Percentiles rank a stretch among this genome's conserved stretches.
These are phyloP conservation scores for Cystofilobasidium macerans DNA, from an alignment of 768 basidiomycete genomes.

Conservation along the genomic window DNA sequence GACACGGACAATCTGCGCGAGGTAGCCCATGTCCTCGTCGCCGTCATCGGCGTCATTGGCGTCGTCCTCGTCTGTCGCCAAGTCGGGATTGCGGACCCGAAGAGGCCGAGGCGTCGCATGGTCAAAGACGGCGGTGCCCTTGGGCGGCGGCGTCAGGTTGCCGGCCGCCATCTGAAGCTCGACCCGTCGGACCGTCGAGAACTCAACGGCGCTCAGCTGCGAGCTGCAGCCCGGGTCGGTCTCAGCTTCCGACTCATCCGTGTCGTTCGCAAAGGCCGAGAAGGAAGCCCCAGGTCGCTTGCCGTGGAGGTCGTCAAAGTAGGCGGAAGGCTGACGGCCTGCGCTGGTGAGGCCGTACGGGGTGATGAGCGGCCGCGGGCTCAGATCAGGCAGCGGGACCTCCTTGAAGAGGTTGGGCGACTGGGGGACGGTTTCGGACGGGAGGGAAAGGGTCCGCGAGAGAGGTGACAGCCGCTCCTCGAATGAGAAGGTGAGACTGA, in stretches of 20 bases:
- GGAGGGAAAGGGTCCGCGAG: not conserved
- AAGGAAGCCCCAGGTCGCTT: too few relatives aligned
- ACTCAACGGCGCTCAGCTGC: not conserved
- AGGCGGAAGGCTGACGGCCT: not conserved
- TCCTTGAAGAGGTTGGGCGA: not conserved
- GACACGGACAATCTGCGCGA: not conserved
- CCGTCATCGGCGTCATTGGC: too few relatives aligned
- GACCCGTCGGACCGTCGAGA: not conserved
- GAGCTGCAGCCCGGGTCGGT: not conserved
- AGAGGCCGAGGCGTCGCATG: too few relatives aligned
- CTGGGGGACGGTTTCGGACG: not conserved
- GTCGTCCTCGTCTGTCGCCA: not conserved
- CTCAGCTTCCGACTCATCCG: not conserved
- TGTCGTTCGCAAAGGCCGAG: not conserved
- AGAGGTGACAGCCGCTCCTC: slow-evolving; percentile 2
- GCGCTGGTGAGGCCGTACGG: not conserved
- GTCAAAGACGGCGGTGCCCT: not conserved
- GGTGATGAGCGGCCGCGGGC: not conserved
- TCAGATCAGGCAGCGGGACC: not conserved
- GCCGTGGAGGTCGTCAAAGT: not conserved
- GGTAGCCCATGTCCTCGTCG: not conserved
- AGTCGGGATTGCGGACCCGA: not conserved
- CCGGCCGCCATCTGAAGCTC: not conserved
- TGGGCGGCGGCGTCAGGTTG: not conserved
- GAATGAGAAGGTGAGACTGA: not conserved